A percentile compares a stretch with the other conserved stretches of the same genome.
These are phyloP conservation scores for Penicillium sp. DNA, from an alignment of 2,329 filamentous ascomycete genomes.

Conservation along the genomic window DNA sequence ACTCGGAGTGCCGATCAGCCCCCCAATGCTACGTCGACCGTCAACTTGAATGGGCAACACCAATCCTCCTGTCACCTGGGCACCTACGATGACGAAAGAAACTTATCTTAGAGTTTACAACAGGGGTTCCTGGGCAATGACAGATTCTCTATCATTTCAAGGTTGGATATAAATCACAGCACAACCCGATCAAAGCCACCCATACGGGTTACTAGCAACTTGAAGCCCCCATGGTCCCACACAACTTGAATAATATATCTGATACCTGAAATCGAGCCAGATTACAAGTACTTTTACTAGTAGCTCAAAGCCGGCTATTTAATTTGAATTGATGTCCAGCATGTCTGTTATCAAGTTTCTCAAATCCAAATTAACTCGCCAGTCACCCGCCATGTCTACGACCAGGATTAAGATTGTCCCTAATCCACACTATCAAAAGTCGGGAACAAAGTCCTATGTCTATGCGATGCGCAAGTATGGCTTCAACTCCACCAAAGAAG, in stretches of 20 bases:
- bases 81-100: conserved; percentile 12
- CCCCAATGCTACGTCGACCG: conserved; percentile 14
- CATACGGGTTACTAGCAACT: too few species aligned
- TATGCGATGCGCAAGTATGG: conserved; percentile 65
- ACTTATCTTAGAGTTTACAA: background rate
- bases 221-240: background rate
- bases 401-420: conserved; percentile 56
- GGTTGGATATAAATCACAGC: background rate
- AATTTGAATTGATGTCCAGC: background rate
- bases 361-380: conserved; percentile 14
- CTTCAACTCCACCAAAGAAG: conserved; percentile 65
- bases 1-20: conserved; percentile 14
- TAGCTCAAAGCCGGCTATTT: too few species aligned
- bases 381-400: conserved; percentile 34
- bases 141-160: background rate
- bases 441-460: conserved; percentile 68
- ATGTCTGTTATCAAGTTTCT: conserved; percentile 19
- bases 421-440: conserved; percentile 63
- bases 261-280: conserved; percentile 2
- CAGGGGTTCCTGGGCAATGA: background rate
- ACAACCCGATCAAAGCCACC: background rate
- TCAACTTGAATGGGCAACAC: conserved; percentile 14
- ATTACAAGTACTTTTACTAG: too few species aligned
- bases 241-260: background rate
- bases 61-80: conserved; percentile 10